Conservation (phyloP, 768 basidiomycete genomes). For the Jaapia argillacea region DNA sequence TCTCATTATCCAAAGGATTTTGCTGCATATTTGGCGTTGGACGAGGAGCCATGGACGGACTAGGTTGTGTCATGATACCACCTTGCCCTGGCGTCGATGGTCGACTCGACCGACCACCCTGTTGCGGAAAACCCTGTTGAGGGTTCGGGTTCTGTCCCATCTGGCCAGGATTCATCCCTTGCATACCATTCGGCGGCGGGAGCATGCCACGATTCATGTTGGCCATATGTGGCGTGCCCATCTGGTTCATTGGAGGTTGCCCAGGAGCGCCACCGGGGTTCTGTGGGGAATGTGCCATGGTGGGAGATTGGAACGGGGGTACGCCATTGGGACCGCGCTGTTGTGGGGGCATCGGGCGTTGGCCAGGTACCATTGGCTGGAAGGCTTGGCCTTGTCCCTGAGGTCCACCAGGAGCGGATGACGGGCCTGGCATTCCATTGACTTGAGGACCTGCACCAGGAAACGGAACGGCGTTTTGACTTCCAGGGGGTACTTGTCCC, state of each 20-base stretch:
- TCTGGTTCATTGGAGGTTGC: conserved; percentile 33
- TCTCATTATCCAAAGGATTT: conserved; percentile 27
- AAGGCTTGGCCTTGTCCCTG: conserved; percentile 22
- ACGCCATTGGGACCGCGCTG: conserved; percentile 36
- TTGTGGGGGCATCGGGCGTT: conserved; percentile 23
- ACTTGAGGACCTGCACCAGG: background rate
- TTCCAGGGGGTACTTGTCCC: background rate
- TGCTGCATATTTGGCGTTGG: conserved; percentile 25
- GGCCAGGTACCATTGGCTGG: conserved; percentile 23
- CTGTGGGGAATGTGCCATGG: conserved; percentile 53
- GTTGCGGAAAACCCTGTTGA: conserved; percentile 27
- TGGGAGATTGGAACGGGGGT: conserved; percentile 52
- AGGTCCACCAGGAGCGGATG: conserved; percentile 11
- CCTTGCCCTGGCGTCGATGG: conserved; percentile 40
- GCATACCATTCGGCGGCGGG: conserved; percentile 32
- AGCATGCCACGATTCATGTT: conserved; percentile 34
- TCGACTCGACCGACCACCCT: conserved; percentile 46
- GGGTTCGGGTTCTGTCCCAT: too few species aligned
- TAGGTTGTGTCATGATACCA: conserved; percentile 37
- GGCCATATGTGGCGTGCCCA: conserved; percentile 42
- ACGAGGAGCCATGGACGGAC: conserved; percentile 45
- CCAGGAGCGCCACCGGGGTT: conserved; percentile 25
- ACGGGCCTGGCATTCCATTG: conserved; percentile 6
- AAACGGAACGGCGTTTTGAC: background rate
- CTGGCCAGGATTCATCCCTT: too few species aligned